phyloP scores from a whole-genome alignment of 2,329 filamentous ascomycete genomes.

The Phaeosphaeria sp. region DNA sequence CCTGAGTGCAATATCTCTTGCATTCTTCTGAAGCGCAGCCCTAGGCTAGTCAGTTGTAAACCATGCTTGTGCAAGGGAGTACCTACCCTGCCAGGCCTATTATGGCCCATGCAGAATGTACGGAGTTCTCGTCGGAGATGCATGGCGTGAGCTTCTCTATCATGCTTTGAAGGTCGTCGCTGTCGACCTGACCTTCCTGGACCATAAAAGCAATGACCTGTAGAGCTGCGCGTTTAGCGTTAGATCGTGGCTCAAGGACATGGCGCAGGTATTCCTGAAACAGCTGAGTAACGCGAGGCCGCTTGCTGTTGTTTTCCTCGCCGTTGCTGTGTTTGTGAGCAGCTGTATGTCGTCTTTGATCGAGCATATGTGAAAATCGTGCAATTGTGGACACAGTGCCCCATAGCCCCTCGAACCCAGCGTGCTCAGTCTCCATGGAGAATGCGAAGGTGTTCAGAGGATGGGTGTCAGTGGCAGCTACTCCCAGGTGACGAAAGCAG shows the following conservation, averaged over 20 bases:
- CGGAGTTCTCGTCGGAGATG: conserved; percentile 72
- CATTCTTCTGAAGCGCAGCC: conserved; percentile 37
- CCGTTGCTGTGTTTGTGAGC: conserved; percentile 24
- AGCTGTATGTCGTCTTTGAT: conserved; percentile 28
- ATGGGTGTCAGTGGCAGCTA: conserved; percentile 35
- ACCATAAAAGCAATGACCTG: conserved; percentile 61
- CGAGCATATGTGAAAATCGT: conserved; percentile 45
- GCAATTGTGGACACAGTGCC: conserved; percentile 49
- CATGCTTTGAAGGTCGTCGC: conserved; percentile 62
- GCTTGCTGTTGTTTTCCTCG: conserved; percentile 42
- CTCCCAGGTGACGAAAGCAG: conserved; percentile 52
- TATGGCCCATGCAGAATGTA: conserved; percentile 78
- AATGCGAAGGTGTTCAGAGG: conserved; percentile 38
- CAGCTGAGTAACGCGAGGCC: conserved; percentile 45
- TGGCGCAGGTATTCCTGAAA: conserved; percentile 51
- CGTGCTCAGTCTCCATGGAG: conserved; percentile 41
- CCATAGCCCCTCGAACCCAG: conserved; percentile 45
- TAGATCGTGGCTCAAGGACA: conserved; percentile 41
- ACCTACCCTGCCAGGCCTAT: conserved; percentile 79
- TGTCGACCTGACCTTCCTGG: conserved; percentile 47
- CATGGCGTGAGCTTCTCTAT: conserved; percentile 65
- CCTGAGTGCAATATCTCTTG: conserved; percentile 44
- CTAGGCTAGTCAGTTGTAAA: conserved; percentile 20
- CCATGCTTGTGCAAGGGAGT: background rate
- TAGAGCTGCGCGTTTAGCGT: conserved; percentile 57